Evolutionary conservation across 257 asterid species (phyloP), one percentile per base, ranked within the genome.

Genomic region (Lavandula angustifolia): DNA sequence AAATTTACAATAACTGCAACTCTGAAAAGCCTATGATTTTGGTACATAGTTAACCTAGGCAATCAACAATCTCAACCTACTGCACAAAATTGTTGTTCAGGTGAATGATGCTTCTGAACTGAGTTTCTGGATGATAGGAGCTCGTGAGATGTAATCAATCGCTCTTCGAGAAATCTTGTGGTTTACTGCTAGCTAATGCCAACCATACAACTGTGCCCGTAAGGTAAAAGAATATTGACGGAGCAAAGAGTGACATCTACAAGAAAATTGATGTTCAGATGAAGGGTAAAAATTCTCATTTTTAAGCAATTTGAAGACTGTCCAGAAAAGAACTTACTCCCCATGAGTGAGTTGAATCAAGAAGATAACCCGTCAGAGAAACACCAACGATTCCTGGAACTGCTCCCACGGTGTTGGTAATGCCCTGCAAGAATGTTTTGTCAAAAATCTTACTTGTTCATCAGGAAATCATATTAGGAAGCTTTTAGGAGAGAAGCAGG

Each of bases 271-370:
- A 33, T 27, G 35, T n/a, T 33, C 22, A 69, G n/a, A 43, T 10
- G 17, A 31, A 7, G 53, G 42, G 34, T 46, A 13, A 7, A 12
- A 1, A 3, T 32, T n/a, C 6, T 54, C 29, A 3, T 54, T 54
- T 33, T 3, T 33, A 33, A 10, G 14, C 6, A 41, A 17, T 11
- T 64, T 42, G 16, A 52, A 31, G 27, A 54, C 50, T 38, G 22
- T 33, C 1, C 34, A 31, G 17, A 27, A 68, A 38, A 47, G 54
- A 75, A 77, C 94, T 85, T 85, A 92, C 99, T 53, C 84, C 89
- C 99, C 99, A 92, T 9, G 99, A 92, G 75, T 89, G 99, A 73
- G 99, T 92, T 34, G 95, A 73, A 75, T 92, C 99, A 13, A 89
- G 88, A 78, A 92, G 88, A 76, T 81, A 92, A 17, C 99, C 99